phyloP scores from a whole-genome alignment of 2,329 filamentous ascomycete species.

The Cercospora janseana region DNA sequence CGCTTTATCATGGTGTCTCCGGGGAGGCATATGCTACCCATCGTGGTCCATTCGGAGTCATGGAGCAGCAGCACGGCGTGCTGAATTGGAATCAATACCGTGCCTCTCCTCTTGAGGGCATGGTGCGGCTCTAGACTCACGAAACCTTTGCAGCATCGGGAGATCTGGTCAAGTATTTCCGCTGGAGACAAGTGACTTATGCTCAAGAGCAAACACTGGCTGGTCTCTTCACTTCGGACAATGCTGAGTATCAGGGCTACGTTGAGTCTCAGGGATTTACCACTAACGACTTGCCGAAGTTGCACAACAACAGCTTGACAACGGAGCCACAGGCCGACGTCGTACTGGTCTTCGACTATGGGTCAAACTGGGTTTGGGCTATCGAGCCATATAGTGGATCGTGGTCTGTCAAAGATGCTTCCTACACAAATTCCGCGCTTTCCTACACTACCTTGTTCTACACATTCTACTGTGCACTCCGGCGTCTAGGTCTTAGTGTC shows the following conservation, averaged over 20 bases:
- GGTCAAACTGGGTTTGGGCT: constrained; percentile 27
- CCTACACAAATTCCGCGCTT: constrained; percentile 20
- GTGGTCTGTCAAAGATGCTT: constrained; percentile 26
- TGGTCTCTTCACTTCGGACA: constrained; percentile 25
- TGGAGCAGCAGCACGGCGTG: constrained; percentile 31
- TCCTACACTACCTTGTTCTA: constrained; percentile 25
- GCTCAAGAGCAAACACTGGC: constrained; percentile 30
- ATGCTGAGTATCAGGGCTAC: constrained; percentile 25
- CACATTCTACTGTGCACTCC: constrained; percentile 28
- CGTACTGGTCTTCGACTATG: constrained; percentile 27
- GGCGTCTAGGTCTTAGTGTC: constrained; percentile 26
- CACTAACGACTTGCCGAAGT: constrained; percentile 20
- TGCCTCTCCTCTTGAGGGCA: constrained; percentile 28
- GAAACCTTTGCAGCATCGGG: constrained; percentile 28
- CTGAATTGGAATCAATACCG: constrained; percentile 29
- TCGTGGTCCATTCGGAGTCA: constrained; percentile 27
- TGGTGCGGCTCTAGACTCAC: constrained; percentile 30
- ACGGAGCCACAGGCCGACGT: constrained; percentile 23
- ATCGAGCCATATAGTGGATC: constrained; percentile 29
- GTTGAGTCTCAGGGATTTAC: constrained; percentile 24
- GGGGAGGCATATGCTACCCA: constrained; percentile 22
- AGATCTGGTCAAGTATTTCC: constrained; percentile 30
- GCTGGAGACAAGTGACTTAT: constrained; percentile 28
- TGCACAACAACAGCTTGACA: background rate
- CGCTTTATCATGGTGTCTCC: constrained; percentile 25